Percentiles rank a stretch among this genome's conserved stretches.
phyloP scores from a whole-genome alignment of 208 protist genomes.

The Wallacemonas rigidus region DNA sequence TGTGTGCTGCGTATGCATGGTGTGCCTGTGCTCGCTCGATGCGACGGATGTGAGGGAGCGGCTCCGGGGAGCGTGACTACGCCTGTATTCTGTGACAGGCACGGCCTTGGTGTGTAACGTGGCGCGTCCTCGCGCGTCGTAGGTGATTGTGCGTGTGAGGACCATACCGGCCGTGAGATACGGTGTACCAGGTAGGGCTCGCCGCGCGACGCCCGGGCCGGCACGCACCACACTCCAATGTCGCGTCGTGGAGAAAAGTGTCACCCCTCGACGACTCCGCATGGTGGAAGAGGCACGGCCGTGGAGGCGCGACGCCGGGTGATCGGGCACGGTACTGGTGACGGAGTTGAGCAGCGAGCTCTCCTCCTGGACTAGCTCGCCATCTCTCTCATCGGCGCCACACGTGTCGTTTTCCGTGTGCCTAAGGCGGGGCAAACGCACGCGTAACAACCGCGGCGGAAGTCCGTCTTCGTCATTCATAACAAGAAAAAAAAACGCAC shows the following conservation, averaged over 20 bases:
- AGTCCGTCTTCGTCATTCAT: neutral
- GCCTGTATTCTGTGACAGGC: neutral
- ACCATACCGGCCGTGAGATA: slow-evolving; percentile 53
- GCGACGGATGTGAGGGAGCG: no score
- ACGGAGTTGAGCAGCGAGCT: neutral
- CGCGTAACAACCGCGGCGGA: neutral
- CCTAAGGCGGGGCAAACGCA: neutral
- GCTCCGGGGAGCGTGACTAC: neutral
- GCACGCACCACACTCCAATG: slow-evolving; percentile 26
- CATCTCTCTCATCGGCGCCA: neutral
- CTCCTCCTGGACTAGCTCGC: neutral
- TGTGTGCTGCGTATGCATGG: no score
- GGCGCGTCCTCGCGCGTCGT: slow-evolving; percentile 28
- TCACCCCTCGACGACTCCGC: no score
- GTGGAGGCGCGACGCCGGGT: neutral
- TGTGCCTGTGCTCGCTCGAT: no score
- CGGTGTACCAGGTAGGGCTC: slow-evolving; percentile 41
- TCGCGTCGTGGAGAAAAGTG: slow-evolving; percentile 4
- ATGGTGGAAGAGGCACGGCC: neutral
- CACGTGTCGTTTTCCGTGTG: neutral
- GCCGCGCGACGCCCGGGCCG: slow-evolving; percentile 49
- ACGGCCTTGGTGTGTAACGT: slow-evolving; percentile 10
- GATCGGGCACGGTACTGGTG: neutral
- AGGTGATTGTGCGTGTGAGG: slow-evolving; percentile 28
- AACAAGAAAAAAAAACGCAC: neutral